Evolutionary conservation across 257 asterid genomes (phyloP).

Genomic region (Solanum virginianum): DNA sequence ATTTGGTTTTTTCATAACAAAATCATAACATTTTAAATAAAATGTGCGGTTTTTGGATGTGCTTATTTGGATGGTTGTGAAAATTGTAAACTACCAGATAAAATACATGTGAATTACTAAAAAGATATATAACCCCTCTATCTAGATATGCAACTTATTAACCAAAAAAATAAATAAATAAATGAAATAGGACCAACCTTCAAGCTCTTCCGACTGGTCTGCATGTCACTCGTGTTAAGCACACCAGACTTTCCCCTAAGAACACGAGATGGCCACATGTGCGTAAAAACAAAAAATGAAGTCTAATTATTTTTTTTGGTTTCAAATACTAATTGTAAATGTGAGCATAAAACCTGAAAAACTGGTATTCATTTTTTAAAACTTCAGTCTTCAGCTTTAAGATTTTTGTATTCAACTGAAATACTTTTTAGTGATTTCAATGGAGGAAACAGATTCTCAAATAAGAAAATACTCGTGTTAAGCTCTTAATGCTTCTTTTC

Average conservation of each 20-base stretch:
- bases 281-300: not conserved
- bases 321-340: not conserved
- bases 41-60: not conserved
- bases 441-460: not conserved
- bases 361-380: not conserved
- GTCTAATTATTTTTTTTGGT: not conserved
- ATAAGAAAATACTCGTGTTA: not conserved
- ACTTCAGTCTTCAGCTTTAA: not conserved
- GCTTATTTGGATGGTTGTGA: not conserved
- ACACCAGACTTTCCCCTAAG: not conserved
- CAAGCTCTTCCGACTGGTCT: not conserved
- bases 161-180: not conserved
- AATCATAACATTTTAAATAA: not conserved
- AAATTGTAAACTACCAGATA: not conserved
- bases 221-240: not conserved
- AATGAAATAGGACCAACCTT: not conserved
- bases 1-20: not conserved
- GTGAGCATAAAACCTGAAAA: not conserved
- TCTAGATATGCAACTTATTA: not conserved
- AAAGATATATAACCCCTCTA: not conserved
- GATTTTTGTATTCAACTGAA: not conserved
- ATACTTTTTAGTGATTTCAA: not conserved
- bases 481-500: not conserved
- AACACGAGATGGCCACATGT: not conserved
- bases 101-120: not conserved